Conservation (phyloP, 2,329 filamentous ascomycete species). For the Fusarium austroafricanum region DNA sequence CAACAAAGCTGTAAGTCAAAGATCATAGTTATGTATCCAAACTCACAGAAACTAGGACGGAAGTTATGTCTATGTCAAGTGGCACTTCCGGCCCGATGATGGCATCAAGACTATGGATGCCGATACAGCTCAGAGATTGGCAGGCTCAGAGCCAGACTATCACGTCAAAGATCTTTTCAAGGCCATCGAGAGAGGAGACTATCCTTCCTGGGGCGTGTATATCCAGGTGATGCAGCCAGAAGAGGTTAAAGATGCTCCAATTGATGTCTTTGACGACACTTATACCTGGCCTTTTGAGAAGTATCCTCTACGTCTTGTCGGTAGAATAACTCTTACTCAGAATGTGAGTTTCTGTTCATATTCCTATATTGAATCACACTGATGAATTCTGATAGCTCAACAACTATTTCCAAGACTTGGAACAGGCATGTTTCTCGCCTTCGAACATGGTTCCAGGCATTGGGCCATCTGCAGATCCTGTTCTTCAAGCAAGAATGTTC, state of each 20-base stretch:
- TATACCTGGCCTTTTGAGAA: conserved; percentile 75
- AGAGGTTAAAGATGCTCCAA: conserved; percentile 69
- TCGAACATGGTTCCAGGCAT: conserved; percentile 74
- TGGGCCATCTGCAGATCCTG: conserved; percentile 70
- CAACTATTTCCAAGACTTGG: conserved; percentile 78
- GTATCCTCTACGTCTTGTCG: conserved; percentile 70
- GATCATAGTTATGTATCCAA: accelerated
- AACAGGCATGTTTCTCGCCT: conserved; percentile 75
- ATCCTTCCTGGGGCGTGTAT: conserved; percentile 72
- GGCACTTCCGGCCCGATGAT: conserved; percentile 61
- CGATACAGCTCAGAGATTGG: conserved; percentile 51
- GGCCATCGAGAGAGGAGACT: conserved; percentile 69
- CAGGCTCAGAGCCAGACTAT: conserved; percentile 64
- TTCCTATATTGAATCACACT: accelerated
- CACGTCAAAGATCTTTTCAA: conserved; percentile 51
- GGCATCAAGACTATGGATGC: conserved; percentile 59
- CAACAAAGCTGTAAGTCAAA: conserved; percentile 41
- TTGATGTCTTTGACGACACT: conserved; percentile 76
- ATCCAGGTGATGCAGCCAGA: conserved; percentile 72
- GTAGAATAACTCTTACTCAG: conserved; percentile 71
- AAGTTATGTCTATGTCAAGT: conserved; percentile 61
- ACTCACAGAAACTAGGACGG: conserved; percentile 50
- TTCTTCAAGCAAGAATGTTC: conserved; percentile 71
- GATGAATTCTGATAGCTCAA: conserved; percentile 40
- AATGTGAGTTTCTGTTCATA: conserved; percentile 55